Conservation (phyloP, 1,284 basidiomycete species). For the Flammula alnicola region DNA sequence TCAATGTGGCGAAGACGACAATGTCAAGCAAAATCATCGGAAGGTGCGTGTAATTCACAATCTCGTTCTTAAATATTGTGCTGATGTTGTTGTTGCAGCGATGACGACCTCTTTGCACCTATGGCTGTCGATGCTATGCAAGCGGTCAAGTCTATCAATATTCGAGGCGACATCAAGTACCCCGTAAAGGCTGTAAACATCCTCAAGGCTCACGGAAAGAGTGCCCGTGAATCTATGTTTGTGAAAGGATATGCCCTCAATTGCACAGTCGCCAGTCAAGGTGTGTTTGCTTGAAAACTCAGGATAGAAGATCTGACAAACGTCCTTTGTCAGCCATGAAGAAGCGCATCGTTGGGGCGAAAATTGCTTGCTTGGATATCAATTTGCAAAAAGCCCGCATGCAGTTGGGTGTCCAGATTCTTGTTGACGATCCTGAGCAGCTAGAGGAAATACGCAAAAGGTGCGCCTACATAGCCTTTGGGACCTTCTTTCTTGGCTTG, state of each 20-base stretch:
- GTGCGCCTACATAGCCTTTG: constrained; percentile 44
- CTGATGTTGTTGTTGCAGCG: constrained; percentile 51
- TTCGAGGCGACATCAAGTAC: constrained; percentile 96
- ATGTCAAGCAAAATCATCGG: constrained; percentile 99
- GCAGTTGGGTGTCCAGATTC: constrained; percentile 98
- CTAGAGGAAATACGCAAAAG: constrained; percentile 95
- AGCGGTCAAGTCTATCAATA: constrained; percentile 94
- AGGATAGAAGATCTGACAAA: neutral
- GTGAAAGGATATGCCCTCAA: constrained; percentile 98
- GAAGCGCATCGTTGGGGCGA: constrained; percentile 89
- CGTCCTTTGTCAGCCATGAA: constrained; percentile 83
- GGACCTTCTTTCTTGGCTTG: constrained; percentile 2
- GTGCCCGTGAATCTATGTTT: constrained; percentile 93
- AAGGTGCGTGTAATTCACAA: constrained; percentile 62
- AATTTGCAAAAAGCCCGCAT: constrained; percentile 97
- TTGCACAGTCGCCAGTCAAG: constrained; percentile 98
- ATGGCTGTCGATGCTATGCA: constrained; percentile 99
- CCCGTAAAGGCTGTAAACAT: constrained; percentile 99
- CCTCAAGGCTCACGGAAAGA: constrained; percentile 98
- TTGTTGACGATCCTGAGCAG: constrained; percentile 97
- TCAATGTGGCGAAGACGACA: constrained; percentile 98
- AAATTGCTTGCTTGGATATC: constrained; percentile 99
- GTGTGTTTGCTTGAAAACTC: constrained; percentile 44
- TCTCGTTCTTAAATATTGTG: constrained; percentile 6
- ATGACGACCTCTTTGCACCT: constrained; percentile 97